Base-by-base conservation (phyloP, 176 grass and related monocot genomes). In the Areca catechu region DNA sequence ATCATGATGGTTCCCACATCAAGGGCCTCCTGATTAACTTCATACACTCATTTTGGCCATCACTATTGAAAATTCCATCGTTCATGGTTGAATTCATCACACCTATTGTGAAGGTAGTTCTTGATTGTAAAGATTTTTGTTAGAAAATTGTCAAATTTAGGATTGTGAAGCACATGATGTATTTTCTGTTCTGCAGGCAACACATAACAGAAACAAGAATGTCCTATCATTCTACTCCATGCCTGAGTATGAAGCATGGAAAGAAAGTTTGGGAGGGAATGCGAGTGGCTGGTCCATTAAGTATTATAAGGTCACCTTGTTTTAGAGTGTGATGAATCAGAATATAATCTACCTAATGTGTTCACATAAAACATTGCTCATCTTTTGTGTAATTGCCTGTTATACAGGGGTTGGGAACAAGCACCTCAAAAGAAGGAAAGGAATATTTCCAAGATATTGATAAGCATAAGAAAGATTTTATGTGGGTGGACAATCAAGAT, bases 1-100 rank as follows among this genome's bases (percentile, higher is more conserved):
- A 92, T 66, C 87, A 92, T 64, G 83, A 97, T 60, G 92, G 91
- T 53, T 96, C 91, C 4, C 91, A 96, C 63, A 96, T 96, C 67
- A 96, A 90, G 65, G 91, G 91, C 1, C 50, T 96, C 34, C 2
- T 96, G 20, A 90, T 96, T 24, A 96, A 96, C 68, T 90, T 96
- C 62, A 79, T 96, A 16, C 91, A 96, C 49, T 54, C 67, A 7
- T 86, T 84, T 62, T 96, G 91, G 91, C 91, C 91, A 16, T 90
- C 91, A 60, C 74, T 96, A 34, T 74, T 96, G 17, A 87, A 84
- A 76, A 74, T 96, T 67, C 74, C 77, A 14, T 77, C 80, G 29
- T 96, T 96, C 71, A 69, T 96, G 83, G 71, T 87, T 48, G 92
- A 95, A 67, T 95, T 95, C 67, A 81, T 86, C 27, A 89, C 90